Evolutionary conservation across 2,329 filamentous ascomycete genomes (phyloP).

Genomic region (Aspergillus tanneri): DNA sequence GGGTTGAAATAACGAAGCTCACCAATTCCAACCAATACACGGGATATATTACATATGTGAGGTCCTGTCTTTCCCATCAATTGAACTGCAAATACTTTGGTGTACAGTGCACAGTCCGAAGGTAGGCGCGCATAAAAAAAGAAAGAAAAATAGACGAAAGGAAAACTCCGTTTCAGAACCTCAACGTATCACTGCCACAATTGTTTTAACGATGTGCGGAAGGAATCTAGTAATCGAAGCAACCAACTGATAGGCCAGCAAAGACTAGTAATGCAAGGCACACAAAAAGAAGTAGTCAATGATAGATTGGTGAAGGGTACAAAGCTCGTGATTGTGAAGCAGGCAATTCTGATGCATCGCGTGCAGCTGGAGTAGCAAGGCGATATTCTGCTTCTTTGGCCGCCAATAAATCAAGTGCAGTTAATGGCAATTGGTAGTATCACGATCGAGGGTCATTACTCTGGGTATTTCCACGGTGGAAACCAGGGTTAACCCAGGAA

Average conservation of each 20-base stretch:
- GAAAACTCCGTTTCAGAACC: constrained; percentile 1
- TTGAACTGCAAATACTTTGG: constrained; percentile 3
- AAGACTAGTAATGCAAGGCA: constrained; percentile 29
- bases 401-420: constrained; percentile 5
- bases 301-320: constrained; percentile 16
- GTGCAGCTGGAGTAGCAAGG: constrained; percentile 29
- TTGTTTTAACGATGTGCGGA: constrained; percentile 4
- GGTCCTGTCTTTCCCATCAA: constrained; percentile 6
- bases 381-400: constrained; percentile 22
- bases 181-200: neutral
- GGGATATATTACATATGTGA: constrained; percentile 20
- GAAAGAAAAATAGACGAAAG: constrained; percentile 7
- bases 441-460: constrained; percentile 4
- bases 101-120: constrained; percentile 13
- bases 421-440: constrained; percentile 2
- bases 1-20: constrained; percentile 13
- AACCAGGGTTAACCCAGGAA: constrained; percentile 10
- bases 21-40: constrained; percentile 9
- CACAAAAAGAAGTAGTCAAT: constrained; percentile 18
- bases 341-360: constrained; percentile 34
- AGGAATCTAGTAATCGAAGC: constrained; percentile 9
- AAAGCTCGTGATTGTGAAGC: constrained; percentile 26
- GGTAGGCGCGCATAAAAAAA: constrained; percentile 8
- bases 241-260: constrained; percentile 17
- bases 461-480: neutral